phyloP scores from a whole-genome alignment of 1,139 yeast genomes.

The Debaryomyces fabryi region DNA sequence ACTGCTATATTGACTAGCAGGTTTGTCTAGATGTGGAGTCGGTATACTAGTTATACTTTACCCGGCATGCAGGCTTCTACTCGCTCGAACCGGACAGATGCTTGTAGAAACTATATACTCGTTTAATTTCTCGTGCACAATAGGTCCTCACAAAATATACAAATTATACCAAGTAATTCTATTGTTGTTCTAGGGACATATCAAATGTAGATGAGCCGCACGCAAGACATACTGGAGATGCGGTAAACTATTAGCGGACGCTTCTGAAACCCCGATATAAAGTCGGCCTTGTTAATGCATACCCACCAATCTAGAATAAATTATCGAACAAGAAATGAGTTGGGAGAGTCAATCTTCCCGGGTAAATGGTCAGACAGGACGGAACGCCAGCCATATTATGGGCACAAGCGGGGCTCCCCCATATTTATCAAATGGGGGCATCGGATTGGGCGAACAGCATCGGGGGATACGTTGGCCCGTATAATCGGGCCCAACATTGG shows the following conservation, averaged over 20 bases:
- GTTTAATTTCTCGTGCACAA: background rate
- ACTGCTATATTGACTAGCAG: no score
- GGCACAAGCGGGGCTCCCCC: background rate
- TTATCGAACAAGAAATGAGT: no score
- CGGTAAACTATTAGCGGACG: constrained; percentile 1
- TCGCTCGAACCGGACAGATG: background rate
- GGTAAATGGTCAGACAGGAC: background rate
- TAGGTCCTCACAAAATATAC: background rate
- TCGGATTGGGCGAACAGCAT: background rate
- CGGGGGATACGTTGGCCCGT: background rate
- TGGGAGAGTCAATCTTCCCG: background rate
- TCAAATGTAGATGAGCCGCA: background rate
- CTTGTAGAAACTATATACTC: background rate
- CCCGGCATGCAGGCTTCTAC: background rate
- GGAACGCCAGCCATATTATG: background rate
- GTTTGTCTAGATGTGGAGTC: no score
- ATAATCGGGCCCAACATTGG: background rate
- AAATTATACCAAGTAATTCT: background rate
- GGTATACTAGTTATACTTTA: no score
- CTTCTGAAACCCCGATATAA: background rate
- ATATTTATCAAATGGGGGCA: background rate
- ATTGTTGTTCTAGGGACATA: background rate
- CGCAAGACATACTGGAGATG: background rate
- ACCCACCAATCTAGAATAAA: background rate
- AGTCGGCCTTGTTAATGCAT: background rate